Evolutionary conservation across 768 basidiomycete species (phyloP), one percentile per base, ranked within the genome.

Genomic region (Termitomyces sp.): DNA sequence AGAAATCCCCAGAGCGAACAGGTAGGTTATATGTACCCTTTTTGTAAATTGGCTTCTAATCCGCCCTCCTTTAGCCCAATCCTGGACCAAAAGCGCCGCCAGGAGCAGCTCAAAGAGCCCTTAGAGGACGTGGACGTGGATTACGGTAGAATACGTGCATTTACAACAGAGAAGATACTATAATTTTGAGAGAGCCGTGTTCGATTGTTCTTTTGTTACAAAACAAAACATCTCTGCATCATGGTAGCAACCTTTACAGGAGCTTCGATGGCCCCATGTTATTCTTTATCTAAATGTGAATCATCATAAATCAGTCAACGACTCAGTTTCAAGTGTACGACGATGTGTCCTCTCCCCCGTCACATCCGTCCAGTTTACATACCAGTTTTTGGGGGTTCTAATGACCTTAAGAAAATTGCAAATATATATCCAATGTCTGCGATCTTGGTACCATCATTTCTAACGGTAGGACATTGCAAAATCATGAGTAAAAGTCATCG

Each of bases 1-100:
- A 81, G 91, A 63, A 96, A 94, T 69, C 96, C 96, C 3, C 93
- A 96, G 70, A 93, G 90, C 69, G 94, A 96, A 82, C 81, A 84
- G 67, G 95, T 95, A 74, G 66, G 89, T 20, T 33, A 27, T 44
- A 24, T 54, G 50, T 41, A 50, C 15, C 18, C 42, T 56, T 41
- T 44, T 53, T 58, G 27, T 36, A 45, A 12, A 27, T 55, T 46
- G 33, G 12, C 27, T 18, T 50, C 22, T 57, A 30, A 44, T 18
- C 46, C 58, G 77, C 56, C 68, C 15, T 62, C 41, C 57, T 51
- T 55, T 13, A 93, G 92, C 81, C 80, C 75, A 85, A 86, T 66
- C 69, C 92, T 27, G 95, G 95, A n/a, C 95, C 95, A 20, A 86
- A 80, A 65, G 91, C 91, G 45, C 94, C 95, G 15, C 88, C 93